Evolutionary conservation across 169 alveolate genomes (phyloP), one percentile per base, ranked within the genome.

Genomic region (Plasmodium yoelii): DNA sequence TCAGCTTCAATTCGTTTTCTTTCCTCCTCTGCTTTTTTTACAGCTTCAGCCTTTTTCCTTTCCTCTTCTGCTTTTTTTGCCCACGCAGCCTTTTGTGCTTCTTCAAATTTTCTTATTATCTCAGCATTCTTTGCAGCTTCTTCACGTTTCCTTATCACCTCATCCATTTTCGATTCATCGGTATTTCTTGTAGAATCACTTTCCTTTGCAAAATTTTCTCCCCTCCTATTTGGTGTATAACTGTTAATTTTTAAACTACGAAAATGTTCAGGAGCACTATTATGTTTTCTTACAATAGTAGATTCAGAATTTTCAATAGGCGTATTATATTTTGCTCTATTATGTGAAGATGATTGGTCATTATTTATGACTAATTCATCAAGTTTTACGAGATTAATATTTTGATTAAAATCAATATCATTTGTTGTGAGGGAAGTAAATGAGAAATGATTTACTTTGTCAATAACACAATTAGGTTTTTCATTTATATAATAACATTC

Each of bases 381-480:
- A 34, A 67, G 44, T 5, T 22, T 47, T 80, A 19, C 49, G 51
- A 80, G 26, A 24, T 65, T 28, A 65, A 55, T 3, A 18, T 65
- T 34, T 65, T 80, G 82, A 10, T 80, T 47, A 65, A 80, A 80
- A 80, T 80, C 71, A 80, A 80, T 56, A n/a, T 13, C 28, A 53
- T 80, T 80, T 19, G 90, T 59, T 55, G 90, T 80, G 34, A 80
- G 82, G 34, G 82, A n/a, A 8, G 90, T 80, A 67, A 80, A 80
- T 28, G 90, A 80, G 68, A 80, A 80, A 53, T 80, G 75, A 28
- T 80, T 26, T 34, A 65, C 82, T 67, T 67, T 80, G 34, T 80
- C 56, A n/a, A 80, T 65, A 60, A 80, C 71, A 60, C 90, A 80
- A 46, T 77, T 53, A 65, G 90, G 90, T 55, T 55, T 80, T 65